phyloP scores from a whole-genome alignment of 2,329 filamentous ascomycete genomes.

The Pseudogymnoascus sp. region DNA sequence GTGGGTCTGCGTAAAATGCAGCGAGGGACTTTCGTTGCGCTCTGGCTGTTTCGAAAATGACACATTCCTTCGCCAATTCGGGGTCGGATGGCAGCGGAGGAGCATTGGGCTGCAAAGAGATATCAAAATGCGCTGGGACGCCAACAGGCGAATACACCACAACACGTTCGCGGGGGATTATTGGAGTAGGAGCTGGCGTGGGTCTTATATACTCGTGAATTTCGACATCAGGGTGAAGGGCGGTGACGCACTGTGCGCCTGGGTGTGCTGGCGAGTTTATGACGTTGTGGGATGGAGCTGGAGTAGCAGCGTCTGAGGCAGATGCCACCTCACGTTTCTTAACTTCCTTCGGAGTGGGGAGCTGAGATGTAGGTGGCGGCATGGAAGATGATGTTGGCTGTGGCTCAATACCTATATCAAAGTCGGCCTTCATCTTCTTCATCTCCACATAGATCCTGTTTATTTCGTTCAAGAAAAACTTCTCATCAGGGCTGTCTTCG shows the following conservation, averaged over 20 bases:
- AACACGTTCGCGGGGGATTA: background rate
- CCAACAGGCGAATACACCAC: background rate
- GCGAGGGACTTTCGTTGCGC: background rate
- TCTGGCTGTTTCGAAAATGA: background rate
- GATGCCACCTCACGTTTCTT: background rate
- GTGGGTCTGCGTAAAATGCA: background rate
- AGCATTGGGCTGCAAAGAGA: background rate
- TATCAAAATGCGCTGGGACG: background rate
- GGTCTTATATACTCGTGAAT: no score
- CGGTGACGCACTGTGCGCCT: background rate
- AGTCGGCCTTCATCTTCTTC: background rate
- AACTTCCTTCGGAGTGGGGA: background rate
- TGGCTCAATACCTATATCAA: background rate
- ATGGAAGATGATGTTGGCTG: background rate
- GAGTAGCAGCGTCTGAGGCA: background rate
- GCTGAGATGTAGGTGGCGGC: background rate
- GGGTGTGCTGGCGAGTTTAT: background rate
- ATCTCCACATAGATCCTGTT: background rate
- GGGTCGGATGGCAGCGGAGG: background rate
- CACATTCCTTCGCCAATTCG: background rate
- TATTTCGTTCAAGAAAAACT: background rate
- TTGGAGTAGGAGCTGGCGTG: background rate
- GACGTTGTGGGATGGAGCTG: background rate
- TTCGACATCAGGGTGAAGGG: background rate
- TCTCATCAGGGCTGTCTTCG: background rate